Evolutionary conservation across 805 yeast species (phyloP), one percentile per base, ranked within the genome.

Genomic region (Kodamaea neixiangensis): DNA sequence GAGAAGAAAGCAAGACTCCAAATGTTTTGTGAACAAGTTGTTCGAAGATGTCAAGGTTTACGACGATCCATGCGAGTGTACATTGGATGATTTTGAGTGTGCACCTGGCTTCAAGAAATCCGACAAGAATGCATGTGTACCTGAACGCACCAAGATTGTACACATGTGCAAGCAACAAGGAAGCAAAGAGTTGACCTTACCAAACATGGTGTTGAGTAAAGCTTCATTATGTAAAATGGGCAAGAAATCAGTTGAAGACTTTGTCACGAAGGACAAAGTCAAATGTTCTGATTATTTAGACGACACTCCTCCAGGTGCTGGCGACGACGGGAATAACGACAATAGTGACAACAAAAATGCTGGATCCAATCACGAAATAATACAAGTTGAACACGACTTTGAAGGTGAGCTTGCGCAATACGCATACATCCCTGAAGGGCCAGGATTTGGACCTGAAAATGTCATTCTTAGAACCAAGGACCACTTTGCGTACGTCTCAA

Each of bases 11-110:
- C 74, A 75, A 43, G 80, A 77, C 42, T 79, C 92, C 1, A 62
- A 82, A 52, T 90, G 97, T 72, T 79, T 79, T 62, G 80, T 82
- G 10, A 73, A 73, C 49, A 71, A 72, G 42, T 59, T 77, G 14
- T 80, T 68, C 56, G 72, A 72, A 19, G 84, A 81, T 56, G 62
- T 81, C 7, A 66, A 71, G 44, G 70, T 71, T 5, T 65, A 68
- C 18, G 82, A 80, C 52, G 85, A 80, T 48, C 66, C 78, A 7
- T 89, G 96, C 65, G 68, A 71, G 7, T 89, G 97, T 71, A 67
- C 81, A 0, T 76, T 70, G n/a, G 57, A 60, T 5, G 96, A 90
- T 63, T 84, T 78, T 54, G 96, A 89, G 61, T 89, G 97, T 68
- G 75, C 78, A 1, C 73, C 67, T 42, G 86, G 85, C 17, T 73